Conservation (phyloP, 176 grass and related monocot genomes). For the Rhynchospora pubera region DNA sequence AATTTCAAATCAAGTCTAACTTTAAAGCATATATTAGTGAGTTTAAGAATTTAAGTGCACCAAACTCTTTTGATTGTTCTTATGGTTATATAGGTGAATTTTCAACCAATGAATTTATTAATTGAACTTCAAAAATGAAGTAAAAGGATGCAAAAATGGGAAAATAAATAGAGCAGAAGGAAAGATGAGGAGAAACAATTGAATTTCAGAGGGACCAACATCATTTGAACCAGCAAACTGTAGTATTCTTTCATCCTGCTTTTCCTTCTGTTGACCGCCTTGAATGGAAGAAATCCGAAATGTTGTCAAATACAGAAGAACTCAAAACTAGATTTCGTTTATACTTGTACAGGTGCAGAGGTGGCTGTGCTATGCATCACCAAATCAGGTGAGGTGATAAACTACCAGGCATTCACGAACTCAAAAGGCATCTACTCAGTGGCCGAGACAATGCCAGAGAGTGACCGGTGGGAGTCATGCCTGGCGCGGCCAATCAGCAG, state of each 20-base stretch:
- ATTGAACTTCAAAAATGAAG: not conserved
- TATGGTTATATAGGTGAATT: not conserved
- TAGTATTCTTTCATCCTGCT: not conserved
- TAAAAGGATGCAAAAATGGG: not conserved
- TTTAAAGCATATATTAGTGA: not conserved
- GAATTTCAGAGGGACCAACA: not conserved
- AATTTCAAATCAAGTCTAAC: not conserved
- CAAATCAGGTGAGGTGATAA: conserved; percentile 87
- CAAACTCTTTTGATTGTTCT: not conserved
- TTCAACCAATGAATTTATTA: not conserved
- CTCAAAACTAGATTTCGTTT: not conserved
- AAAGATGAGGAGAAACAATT: not conserved
- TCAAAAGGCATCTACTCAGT: conserved; percentile 61
- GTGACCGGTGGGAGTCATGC: conserved; percentile 82
- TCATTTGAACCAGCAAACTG: not conserved
- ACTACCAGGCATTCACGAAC: conserved; percentile 95
- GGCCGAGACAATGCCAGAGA: conserved; percentile 89
- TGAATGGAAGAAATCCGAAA: not conserved
- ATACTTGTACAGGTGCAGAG: conserved; percentile 47
- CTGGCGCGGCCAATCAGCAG: conserved; percentile 88
- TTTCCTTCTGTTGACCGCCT: not conserved
- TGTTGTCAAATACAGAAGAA: not conserved
- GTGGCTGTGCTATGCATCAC: conserved; percentile 95
- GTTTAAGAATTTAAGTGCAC: not conserved
- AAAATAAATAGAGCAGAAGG: not conserved